These are phyloP conservation scores for Tanacetum coccineum DNA, from an alignment of 129 eudicot species.

Conservation along the genomic window DNA sequence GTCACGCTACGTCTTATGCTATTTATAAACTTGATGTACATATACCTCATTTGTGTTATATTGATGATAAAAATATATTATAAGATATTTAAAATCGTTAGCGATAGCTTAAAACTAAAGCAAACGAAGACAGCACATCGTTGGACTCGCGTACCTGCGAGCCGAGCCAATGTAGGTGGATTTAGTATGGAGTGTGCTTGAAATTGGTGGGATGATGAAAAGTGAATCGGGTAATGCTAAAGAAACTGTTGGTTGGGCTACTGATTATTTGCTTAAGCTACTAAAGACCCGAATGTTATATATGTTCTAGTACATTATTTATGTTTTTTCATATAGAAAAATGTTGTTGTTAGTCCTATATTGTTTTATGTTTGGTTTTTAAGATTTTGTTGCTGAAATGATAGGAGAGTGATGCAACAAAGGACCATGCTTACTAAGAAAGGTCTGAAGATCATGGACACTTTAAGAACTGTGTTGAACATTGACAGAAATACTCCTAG, in stretches of 20 bases:
- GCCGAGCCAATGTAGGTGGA: slow-evolving; percentile 81
- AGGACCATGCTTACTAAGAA: slow-evolving; percentile 98
- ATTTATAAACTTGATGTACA: no score
- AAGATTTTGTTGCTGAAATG: slow-evolving; percentile 15
- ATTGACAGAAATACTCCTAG: slow-evolving; percentile 88
- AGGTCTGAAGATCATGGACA: slow-evolving; percentile 99
- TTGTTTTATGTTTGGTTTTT: neutral
- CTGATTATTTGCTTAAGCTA: slow-evolving; percentile 94
- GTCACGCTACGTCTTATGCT: no score
- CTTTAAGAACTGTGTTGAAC: slow-evolving; percentile 79
- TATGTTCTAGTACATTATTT: slow-evolving; percentile 63
- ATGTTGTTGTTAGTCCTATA: neutral
- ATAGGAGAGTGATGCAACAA: slow-evolving; percentile 86
- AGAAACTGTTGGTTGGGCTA: slow-evolving; percentile 84
- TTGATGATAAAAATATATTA: no score
- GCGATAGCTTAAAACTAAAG: no score
- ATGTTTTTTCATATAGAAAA: neutral
- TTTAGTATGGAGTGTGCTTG: slow-evolving; percentile 98
- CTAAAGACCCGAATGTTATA: slow-evolving; percentile 78
- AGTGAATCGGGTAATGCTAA: slow-evolving; percentile 70
- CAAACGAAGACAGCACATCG: no score
- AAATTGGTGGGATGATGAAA: slow-evolving; percentile 93
- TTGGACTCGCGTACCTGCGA: no score
- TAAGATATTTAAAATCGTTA: no score
- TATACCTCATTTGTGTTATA: no score